These are phyloP conservation scores for Blastocystis sp. DNA, from an alignment of 352 stramenopile genomes.

Conservation along the genomic window DNA sequence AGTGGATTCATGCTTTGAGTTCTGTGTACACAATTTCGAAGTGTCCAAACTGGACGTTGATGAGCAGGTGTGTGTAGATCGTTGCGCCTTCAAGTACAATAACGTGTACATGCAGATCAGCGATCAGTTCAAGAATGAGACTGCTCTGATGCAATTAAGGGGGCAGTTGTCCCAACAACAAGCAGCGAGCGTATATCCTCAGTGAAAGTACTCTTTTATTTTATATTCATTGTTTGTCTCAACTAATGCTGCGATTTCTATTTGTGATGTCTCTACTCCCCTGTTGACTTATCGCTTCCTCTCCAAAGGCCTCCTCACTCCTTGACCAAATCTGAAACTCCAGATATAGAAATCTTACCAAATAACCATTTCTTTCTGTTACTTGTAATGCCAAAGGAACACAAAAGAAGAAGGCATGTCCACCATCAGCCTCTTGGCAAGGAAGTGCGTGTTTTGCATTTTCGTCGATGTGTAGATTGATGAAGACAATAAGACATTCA, in stretches of 20 bases:
- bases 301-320: too few species aligned
- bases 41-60: not conserved
- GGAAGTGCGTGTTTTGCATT: not conserved
- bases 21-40: not conserved
- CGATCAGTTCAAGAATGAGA: not conserved
- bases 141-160: not conserved
- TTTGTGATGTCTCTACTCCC: too few species aligned
- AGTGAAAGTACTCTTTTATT: not conserved
- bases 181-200: not conserved
- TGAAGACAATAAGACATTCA: constrained; percentile 60
- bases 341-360: not conserved
- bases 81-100: constrained; percentile 12
- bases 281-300: too few species aligned
- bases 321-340: too few species aligned
- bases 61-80: constrained; percentile 15
- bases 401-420: not conserved
- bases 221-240: too few species aligned
- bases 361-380: not conserved
- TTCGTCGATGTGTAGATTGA: constrained; percentile 10
- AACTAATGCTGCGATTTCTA: too few species aligned
- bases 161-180: not conserved
- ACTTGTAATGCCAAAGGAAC: constrained; percentile 39
- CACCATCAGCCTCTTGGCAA: constrained; percentile 38
- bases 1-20: not conserved
- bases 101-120: not conserved